Evolutionary conservation across 768 basidiomycete species (phyloP), one percentile per base, ranked within the genome.

Genomic region (Termitomyces sp.): DNA sequence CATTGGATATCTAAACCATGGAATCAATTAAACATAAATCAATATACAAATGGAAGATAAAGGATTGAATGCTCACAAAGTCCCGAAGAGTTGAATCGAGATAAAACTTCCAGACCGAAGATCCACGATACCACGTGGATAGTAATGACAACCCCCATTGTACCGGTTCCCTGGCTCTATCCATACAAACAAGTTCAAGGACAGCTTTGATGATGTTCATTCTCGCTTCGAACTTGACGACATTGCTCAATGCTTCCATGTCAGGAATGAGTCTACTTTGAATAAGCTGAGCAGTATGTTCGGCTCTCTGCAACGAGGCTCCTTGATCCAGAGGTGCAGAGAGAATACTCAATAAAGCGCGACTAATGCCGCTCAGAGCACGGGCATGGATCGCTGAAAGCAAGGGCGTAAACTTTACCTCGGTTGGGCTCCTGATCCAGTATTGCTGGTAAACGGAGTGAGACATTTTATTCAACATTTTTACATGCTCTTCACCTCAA

Each of bases 201-300:
- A 78, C 63, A 15, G 82, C 68, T 23, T 71, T 71, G 1, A 76
- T 71, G 17, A 83, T 71, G 19, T 68, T 64, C 21, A 67, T 67
- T 58, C 74, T 71, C 21, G 74, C 69, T 21, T 79, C 78, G 2
- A 63, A 47, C 15, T 66, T 57, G 50, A 57, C 60, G 10, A 46
- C 62, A 46, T 63, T 54, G 41, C 66, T 66, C 47, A 86, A 63
- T 3, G 67, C 66, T 15, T 76, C 73, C 1, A 80, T 67, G 59
- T 82, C 81, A 4, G 79, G 78, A 4, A 86, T 68, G 21, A 82
- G 70, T 31, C 77, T 75, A 15, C 69, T 76, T 40, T 78, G 73
- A 10, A 84, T 58, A 6, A 80, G 26, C 5, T 62, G 57, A 9
- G 76, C 65, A 15, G 79, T 67, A 35, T 69, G 60, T 15, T 67